Percentiles rank a stretch among this genome's conserved stretches.
Evolutionary conservation across 2,329 filamentous ascomycete species (phyloP).

Genomic region (Neofusicoccum kwambonambiense): DNA sequence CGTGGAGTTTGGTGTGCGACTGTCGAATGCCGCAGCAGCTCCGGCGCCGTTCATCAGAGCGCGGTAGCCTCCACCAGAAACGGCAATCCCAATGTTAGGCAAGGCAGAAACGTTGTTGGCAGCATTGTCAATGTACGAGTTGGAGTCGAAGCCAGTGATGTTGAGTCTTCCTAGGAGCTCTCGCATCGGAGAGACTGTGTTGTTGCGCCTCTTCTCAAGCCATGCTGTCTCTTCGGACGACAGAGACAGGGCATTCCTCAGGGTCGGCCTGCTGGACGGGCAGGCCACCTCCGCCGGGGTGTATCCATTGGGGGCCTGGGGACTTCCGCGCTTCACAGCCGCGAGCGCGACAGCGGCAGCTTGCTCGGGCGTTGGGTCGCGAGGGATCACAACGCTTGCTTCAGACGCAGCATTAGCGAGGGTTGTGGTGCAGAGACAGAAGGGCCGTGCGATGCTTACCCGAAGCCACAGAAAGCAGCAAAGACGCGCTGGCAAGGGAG

Average conservation of each 20-base stretch:
- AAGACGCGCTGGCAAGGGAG: neutral
- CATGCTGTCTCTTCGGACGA: conserved; percentile 71
- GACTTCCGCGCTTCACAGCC: conserved; percentile 42
- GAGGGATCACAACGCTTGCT: conserved; percentile 9
- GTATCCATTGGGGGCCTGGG: conserved; percentile 67
- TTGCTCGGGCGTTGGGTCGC: conserved; percentile 6
- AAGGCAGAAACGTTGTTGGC: conserved; percentile 56
- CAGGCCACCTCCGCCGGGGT: conserved; percentile 67
- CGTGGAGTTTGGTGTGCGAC: conserved; percentile 63
- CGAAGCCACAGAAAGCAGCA: conserved; percentile 13
- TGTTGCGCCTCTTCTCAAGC: conserved; percentile 68
- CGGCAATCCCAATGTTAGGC: conserved; percentile 72
- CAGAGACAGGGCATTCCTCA: conserved; percentile 63
- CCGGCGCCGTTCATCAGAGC: conserved; percentile 84
- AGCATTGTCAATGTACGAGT: conserved; percentile 64
- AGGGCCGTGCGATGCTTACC: neutral
- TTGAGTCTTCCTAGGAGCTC: conserved; percentile 69
- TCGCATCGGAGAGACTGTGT: conserved; percentile 72
- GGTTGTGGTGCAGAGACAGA: too few relatives aligned
- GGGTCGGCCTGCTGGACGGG: conserved; percentile 64
- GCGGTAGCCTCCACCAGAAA: conserved; percentile 82
- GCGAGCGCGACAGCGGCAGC: conserved; percentile 17
- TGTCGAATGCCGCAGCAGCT: conserved; percentile 75
- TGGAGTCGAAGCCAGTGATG: conserved; percentile 77
- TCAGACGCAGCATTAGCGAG: neutral